These are phyloP conservation scores for Trichoderma sp. DNA, from an alignment of 2,329 filamentous ascomycete genomes.

Conservation along the genomic window DNA sequence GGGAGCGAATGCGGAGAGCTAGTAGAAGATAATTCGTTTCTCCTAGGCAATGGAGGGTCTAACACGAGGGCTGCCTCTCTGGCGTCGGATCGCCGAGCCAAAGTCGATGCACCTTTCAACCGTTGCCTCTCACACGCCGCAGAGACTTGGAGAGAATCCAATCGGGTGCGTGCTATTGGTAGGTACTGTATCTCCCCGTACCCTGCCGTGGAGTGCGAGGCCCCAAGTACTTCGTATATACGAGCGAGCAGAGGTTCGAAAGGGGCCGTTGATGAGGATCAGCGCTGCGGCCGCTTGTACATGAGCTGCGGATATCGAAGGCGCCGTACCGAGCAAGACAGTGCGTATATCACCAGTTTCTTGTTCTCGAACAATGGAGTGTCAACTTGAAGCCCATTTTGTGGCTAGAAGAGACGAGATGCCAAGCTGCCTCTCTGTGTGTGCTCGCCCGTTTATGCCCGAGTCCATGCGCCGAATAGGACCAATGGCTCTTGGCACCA, in stretches of 20 bases:
- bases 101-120: too few relatives aligned
- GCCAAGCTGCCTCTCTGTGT: neutral
- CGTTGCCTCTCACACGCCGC: neutral
- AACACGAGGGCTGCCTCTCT: constrained; percentile 15
- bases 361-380: too few relatives aligned
- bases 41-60: neutral
- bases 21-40: neutral
- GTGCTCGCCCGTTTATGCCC: neutral
- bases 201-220: neutral
- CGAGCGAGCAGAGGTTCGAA: constrained; percentile 3
- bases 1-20: neutral
- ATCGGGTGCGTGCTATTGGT: neutral
- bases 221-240: constrained; percentile 18
- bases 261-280: constrained; percentile 17
- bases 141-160: neutral
- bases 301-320: neutral
- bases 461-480: neutral
- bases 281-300: constrained; percentile 8
- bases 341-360: neutral
- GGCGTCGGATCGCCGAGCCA: constrained; percentile 4
- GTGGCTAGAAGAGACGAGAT: neutral
- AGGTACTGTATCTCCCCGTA: neutral
- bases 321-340: constrained; percentile 4
- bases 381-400: neutral
- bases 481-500: neutral